phyloP scores from a whole-genome alignment of 108 stramenopile species.

The Nitzschia putrida region DNA sequence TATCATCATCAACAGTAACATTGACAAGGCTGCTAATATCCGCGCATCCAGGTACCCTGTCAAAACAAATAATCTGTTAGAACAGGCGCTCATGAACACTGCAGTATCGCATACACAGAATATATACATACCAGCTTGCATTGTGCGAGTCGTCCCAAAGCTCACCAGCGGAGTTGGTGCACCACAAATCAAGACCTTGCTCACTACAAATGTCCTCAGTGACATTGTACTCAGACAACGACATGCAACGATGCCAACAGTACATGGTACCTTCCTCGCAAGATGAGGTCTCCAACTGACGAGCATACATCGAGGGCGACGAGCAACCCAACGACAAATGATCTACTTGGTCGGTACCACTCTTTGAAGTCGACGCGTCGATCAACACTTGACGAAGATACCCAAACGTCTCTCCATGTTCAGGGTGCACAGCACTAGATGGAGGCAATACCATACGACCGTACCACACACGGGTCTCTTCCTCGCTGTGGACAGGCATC shows the following conservation, averaged over 20 bases:
- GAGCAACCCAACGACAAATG: conserved; percentile 49
- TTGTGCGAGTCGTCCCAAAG: conserved; percentile 30
- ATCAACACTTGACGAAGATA: conserved; percentile 52
- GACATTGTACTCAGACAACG: conserved; percentile 46
- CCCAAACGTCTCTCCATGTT: conserved; percentile 52
- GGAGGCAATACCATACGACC: conserved; percentile 87
- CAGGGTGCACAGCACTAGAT: conserved; percentile 49
- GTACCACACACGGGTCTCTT: conserved; percentile 72
- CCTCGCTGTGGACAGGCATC: conserved; percentile 22
- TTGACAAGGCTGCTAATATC: too few species aligned
- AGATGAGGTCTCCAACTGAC: conserved; percentile 31
- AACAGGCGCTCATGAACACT: too few species aligned
- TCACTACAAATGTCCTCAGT: conserved; percentile 52
- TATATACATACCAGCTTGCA: too few species aligned
- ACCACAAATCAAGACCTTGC: conserved; percentile 53
- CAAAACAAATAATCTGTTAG: too few species aligned
- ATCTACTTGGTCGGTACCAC: conserved; percentile 9
- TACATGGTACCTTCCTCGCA: conserved; percentile 63
- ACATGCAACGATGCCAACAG: conserved; percentile 86
- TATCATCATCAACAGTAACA: too few species aligned
- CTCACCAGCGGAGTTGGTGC: conserved; percentile 60
- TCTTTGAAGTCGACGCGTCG: conserved; percentile 17
- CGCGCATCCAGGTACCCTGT: too few species aligned
- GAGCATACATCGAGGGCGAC: conserved; percentile 20
- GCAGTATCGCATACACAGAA: too few species aligned